A percentile compares a stretch with the other conserved stretches of the same genome.
These are phyloP conservation scores for Penicillium fimorum DNA, from an alignment of 495 filamentous ascomycete genomes.

Conservation along the genomic window DNA sequence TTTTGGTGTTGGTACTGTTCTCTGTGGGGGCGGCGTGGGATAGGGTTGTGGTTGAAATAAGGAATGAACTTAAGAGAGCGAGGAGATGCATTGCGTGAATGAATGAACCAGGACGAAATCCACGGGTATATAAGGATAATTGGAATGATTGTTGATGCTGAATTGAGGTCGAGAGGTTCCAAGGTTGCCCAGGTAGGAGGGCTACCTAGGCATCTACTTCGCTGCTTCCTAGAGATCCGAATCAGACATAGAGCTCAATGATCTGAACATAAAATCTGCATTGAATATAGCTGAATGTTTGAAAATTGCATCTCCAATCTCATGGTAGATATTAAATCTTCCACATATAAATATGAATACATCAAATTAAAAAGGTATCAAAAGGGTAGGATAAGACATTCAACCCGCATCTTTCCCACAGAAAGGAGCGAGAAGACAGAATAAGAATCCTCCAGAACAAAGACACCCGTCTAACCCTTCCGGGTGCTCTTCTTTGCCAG, in stretches of 20 bases:
- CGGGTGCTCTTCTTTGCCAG: conserved; percentile 66
- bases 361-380: conserved; percentile 27
- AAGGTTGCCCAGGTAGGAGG: neutral
- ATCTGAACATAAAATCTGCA: neutral
- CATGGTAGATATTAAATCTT: neutral
- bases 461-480: conserved; percentile 30
- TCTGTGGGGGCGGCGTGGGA: conserved; percentile 3
- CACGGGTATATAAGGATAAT: neutral
- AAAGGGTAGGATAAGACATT: conserved; percentile 29
- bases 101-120: neutral
- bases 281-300: conserved; percentile 4
- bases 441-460: conserved; percentile 18
- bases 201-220: neutral
- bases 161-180: neutral
- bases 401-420: conserved; percentile 5
- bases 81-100: conserved; percentile 13
- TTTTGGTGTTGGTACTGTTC: neutral
- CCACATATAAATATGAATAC: conserved; percentile 25
- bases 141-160: neutral
- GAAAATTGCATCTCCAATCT: neutral
- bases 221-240: neutral
- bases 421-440: conserved; percentile 11
- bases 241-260: neutral
- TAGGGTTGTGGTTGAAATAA: conserved; percentile 5
- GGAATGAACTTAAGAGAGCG: conserved; percentile 3